These are phyloP conservation scores for Musa itinerans DNA, from an alignment of 176 grass and related monocot genomes.

Conservation along the genomic window DNA sequence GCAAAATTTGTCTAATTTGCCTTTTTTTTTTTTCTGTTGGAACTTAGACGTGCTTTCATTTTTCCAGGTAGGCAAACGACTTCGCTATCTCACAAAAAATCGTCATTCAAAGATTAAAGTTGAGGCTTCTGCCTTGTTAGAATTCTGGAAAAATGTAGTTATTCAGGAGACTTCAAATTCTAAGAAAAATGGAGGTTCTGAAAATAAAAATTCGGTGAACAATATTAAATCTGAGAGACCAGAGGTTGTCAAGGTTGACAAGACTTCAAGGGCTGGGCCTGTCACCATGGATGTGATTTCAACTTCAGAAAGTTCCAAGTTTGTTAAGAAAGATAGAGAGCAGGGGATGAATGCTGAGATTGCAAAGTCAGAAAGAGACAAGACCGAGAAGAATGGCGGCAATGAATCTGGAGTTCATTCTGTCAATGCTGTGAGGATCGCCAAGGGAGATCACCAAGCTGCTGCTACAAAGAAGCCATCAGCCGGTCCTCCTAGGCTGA, in stretches of 20 bases:
- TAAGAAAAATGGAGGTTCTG: conserved; percentile 1
- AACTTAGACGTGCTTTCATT: neutral
- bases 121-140: conserved; percentile 6
- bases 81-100: conserved; percentile 3
- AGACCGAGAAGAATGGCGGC: neutral
- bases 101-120: conserved; percentile 11
- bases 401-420: neutral
- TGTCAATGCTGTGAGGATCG: neutral
- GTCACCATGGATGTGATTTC: neutral
- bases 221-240: neutral
- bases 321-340: neutral
- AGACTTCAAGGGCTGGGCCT: neutral
- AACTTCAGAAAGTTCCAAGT: conserved; percentile 2
- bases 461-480: neutral
- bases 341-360: neutral
- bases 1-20: neutral
- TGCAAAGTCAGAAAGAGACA: neutral
- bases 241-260: neutral
- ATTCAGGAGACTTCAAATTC: conserved; percentile 13
- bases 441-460: neutral
- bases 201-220: neutral
- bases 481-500: conserved; percentile 1
- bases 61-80: neutral
- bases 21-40: neutral
- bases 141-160: conserved; percentile 5